Evolutionary conservation across 2,329 filamentous ascomycete genomes (phyloP), one percentile per base, ranked within the genome.

Genomic region (Talaromyces rugulosus): DNA sequence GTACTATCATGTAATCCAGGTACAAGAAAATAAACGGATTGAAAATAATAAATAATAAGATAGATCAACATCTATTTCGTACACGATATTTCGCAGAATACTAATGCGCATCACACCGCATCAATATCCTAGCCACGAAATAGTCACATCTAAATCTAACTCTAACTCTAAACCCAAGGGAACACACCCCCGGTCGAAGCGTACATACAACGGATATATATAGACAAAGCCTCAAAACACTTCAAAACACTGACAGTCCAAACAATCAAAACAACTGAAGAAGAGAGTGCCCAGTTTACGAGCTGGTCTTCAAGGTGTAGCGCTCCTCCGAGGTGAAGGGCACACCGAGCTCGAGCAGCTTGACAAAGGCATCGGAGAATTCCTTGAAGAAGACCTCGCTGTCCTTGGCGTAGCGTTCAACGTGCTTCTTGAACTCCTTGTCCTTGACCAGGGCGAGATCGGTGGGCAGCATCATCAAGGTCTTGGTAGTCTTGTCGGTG

Each of bases 401-500:
- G 79, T 96, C 91, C 83, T 91, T 91, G 72, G 94, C 93, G 75
- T 97, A 98, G 76, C 88, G 87, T 78, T 96, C 87, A 33, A 94
- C 91, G 71, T 85, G 88, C 72, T 85, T 81, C 79, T 85, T 87
- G 84, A 98, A 96, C 68, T 82, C 83, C 85, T 94, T 94, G 81
- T 98, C 94, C 81, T 93, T 86, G 72, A 96, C 80, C 61, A 98
- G 83, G 61, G 89, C 89, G 80, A 96, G 87, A 74, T 99, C 94
- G 67, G 92, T 90, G 59, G 95, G 95, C 77, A 99, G 82, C 94
- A 99, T 98, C 95, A 99, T 98, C 70, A 98, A 81, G 50, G 84
- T 84, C 85, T 96, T 93, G 72, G 89, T 91, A 73, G 83, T 86
- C 81, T 90, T 90, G 80, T 98, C 93, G 80, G 96, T 88, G 75